Evolutionary conservation across 1,284 basidiomycete genomes (phyloP).

Genomic region (Neolentinus lepideus): DNA sequence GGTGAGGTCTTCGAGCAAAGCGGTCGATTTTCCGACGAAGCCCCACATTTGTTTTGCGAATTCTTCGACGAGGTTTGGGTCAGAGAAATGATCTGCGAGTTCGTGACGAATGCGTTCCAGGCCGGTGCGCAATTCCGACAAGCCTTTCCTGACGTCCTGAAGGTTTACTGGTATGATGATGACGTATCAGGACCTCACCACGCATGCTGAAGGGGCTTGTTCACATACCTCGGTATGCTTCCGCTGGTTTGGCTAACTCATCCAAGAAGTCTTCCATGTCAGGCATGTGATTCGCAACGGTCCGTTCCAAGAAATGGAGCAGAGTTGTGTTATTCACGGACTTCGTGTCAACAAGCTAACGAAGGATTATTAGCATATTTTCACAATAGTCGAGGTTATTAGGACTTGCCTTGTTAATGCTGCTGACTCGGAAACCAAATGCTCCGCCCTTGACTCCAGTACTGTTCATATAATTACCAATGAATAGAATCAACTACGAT

Average conservation of each 20-base stretch:
- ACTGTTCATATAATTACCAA: constrained; percentile 98
- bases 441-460: constrained; percentile 96
- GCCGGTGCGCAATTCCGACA: constrained; percentile 71
- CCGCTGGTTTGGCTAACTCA: constrained; percentile 84
- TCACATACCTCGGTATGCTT: constrained; percentile 81
- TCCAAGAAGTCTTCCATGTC: constrained; percentile 86
- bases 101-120: constrained; percentile 73
- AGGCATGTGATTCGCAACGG: constrained; percentile 84
- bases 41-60: constrained; percentile 89
- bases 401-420: constrained; percentile 83
- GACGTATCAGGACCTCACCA: not conserved
- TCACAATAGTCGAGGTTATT: not conserved
- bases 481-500: constrained; percentile 78
- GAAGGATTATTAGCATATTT: constrained; percentile 1
- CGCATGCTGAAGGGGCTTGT: constrained; percentile 2
- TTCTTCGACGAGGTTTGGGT: constrained; percentile 62
- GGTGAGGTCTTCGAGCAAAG: constrained; percentile 71
- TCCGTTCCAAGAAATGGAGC: constrained; percentile 91
- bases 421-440: constrained; percentile 95
- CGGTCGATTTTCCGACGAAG: constrained; percentile 71
- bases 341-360: constrained; percentile 93
- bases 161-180: constrained; percentile 51
- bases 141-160: constrained; percentile 69
- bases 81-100: constrained; percentile 71
- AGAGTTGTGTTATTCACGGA: constrained; percentile 90